Base-by-base conservation (phyloP, 1,284 basidiomycete species). In the Puccinia triticina region DNA sequence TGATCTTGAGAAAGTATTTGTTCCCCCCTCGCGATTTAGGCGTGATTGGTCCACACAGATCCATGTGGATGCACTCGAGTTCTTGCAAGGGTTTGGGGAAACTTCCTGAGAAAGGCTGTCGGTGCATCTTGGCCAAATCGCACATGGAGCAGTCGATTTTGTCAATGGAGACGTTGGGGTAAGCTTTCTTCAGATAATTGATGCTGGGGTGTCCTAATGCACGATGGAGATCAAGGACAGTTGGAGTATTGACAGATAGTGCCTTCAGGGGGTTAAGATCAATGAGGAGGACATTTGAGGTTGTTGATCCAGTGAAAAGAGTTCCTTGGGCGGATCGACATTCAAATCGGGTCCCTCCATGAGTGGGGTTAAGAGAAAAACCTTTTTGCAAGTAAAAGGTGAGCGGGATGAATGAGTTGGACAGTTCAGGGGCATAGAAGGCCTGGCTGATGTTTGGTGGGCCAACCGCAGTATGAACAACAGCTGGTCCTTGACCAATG, bases 61-160 rank as follows among this genome's bases (percentile, higher is more conserved):
- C 76, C 57, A 64, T 77, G 50, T 77, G 76, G 23, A 77, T 50
- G 29, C 76, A 77, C 26, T 77, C 26, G 2, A 77, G 43, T 0
- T 21, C 5, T n/a, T 14, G 34, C n/a, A 23, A 4, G 8, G n/a
- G 8, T 3, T 16, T 29, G 0, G 76, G 66, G 57, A 71, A 67
- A 1, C 7, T 50, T 0, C 64, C 64, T 16, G 40, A 26, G 46
- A 67, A 71, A 0, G 66, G 64, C 1, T 37, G 0, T n/a, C 66
- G 1, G 50, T 79, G 77, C 40, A 53, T 53, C 43, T 79, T 79
- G 0, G 77, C 53, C 2, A 71, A 1, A 34, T 50, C 53, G 43
- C 77, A 79, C 0, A 43, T 18, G 0, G 18, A n/a, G 23, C 73
- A 75, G 29, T 75, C 40, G 16, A 75, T 5, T 2, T 21, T 1